Evolutionary conservation across 1,139 yeast species (phyloP).

Genomic region (Eremothecium coryli): DNA sequence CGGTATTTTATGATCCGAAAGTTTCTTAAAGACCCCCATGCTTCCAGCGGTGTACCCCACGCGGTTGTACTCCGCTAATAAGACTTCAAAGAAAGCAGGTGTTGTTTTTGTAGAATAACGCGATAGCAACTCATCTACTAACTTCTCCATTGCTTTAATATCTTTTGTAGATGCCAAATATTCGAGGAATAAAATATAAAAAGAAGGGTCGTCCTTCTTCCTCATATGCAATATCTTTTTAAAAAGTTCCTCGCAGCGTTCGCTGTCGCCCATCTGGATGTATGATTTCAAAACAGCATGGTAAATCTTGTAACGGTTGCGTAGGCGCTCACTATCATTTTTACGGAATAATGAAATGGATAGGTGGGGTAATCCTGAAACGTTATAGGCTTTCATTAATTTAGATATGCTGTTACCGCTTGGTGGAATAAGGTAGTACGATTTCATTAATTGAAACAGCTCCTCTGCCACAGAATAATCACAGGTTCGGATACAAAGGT

Average conservation of each 20-base stretch:
- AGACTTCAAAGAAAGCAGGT: constrained; percentile 20
- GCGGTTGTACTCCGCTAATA: constrained; percentile 26
- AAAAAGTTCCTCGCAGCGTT: constrained; percentile 17
- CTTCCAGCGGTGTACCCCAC: constrained; percentile 20
- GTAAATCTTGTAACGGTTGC: constrained; percentile 15
- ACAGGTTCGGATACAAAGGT: constrained; percentile 28
- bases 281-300: constrained; percentile 20
- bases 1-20: constrained; percentile 33
- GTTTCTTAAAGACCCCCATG: constrained; percentile 33
- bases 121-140: no score
- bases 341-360: constrained; percentile 18
- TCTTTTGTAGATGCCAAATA: no score
- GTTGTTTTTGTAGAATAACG: no score
- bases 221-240: constrained; percentile 13
- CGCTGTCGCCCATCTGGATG: constrained; percentile 12
- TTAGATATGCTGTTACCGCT: constrained; percentile 21
- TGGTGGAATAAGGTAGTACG: constrained; percentile 25
- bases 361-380: constrained; percentile 15
- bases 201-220: no score
- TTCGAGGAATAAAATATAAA: no score
- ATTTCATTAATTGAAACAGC: constrained; percentile 27
- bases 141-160: constrained; percentile 16
- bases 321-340: constrained; percentile 10
- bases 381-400: constrained; percentile 25
- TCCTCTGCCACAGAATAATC: constrained; percentile 31